A percentile compares a stretch with the other conserved stretches of the same genome.
phyloP scores from a whole-genome alignment of 352 stramenopile species.

The Phytophthora uliginosa region DNA sequence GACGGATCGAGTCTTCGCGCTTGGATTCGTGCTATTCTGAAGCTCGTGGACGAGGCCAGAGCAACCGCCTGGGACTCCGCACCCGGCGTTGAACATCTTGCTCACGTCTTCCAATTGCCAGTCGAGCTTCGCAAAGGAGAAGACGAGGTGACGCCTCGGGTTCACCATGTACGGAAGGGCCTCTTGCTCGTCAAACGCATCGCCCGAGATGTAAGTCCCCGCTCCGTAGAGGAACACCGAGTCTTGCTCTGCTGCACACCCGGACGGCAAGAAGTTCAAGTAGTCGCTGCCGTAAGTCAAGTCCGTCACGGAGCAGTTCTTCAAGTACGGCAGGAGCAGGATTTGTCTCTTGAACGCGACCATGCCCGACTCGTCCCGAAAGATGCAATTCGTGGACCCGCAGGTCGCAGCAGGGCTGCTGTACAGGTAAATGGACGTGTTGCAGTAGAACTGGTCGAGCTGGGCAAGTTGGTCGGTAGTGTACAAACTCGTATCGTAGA shows the following conservation, averaged over 20 bases:
- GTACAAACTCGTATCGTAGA: conserved; percentile 26
- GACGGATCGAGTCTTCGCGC: conserved; percentile 20
- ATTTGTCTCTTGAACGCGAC: conserved; percentile 49
- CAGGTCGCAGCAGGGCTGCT: conserved; percentile 37
- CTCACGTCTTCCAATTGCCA: conserved; percentile 45
- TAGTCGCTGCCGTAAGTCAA: conserved; percentile 50
- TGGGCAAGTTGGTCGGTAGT: conserved; percentile 17
- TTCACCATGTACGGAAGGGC: conserved; percentile 34
- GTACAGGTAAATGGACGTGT: conserved; percentile 33
- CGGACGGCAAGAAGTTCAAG: conserved; percentile 41
- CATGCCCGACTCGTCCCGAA: conserved; percentile 45
- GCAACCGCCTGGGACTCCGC: conserved; percentile 28
- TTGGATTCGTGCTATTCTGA: conserved; percentile 18
- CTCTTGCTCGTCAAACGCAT: conserved; percentile 25
- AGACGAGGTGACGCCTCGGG: conserved; percentile 39
- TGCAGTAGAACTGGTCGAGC: conserved; percentile 31
- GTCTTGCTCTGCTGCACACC: conserved; percentile 32
- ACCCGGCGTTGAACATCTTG: conserved; percentile 42
- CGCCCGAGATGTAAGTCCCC: conserved; percentile 38
- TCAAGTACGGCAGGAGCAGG: conserved; percentile 50
- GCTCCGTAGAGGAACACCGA: conserved; percentile 49
- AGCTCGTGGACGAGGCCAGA: conserved; percentile 39
- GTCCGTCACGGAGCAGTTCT: conserved; percentile 43
- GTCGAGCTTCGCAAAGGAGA: conserved; percentile 50
- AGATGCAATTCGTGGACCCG: conserved; percentile 48